Evolutionary conservation across 129 eudicot genomes (phyloP).

Genomic region (Tagetes patula): DNA sequence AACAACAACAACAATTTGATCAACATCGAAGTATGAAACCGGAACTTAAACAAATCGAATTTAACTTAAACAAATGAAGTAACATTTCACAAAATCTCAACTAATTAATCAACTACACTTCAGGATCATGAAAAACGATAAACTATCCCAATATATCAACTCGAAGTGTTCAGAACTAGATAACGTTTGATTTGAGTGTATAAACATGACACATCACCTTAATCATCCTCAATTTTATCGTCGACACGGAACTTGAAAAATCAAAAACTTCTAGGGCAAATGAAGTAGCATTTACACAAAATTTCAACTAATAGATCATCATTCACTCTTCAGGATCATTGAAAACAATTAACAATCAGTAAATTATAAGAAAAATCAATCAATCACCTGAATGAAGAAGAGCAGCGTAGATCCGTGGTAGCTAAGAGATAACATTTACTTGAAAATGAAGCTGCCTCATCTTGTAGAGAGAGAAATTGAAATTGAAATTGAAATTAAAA

Average conservation of each 20-base stretch:
- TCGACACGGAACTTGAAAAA: no score
- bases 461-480: constrained; percentile 8
- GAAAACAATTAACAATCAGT: background rate
- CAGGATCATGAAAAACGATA: no score
- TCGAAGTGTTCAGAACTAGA: no score
- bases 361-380: constrained; percentile 3
- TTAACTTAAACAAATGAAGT: no score
- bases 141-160: no score
- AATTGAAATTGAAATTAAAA: no score
- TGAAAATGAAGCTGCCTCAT: constrained; percentile 20
- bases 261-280: constrained; percentile 19
- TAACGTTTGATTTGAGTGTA: no score
- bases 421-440: constrained; percentile 14
- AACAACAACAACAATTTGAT: no score
- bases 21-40: background rate
- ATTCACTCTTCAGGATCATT: constrained; percentile 6
- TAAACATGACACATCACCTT: no score
- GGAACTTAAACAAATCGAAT: constrained; percentile 10
- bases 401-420: constrained; percentile 17
- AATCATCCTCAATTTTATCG: no score
- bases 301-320: background rate
- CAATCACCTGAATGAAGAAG: constrained; percentile 19
- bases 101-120: no score
- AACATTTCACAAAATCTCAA: no score
- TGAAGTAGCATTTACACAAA: background rate